These are phyloP conservation scores for Lipomyces sp. DNA, from an alignment of 805 yeast species.

Conservation along the genomic window DNA sequence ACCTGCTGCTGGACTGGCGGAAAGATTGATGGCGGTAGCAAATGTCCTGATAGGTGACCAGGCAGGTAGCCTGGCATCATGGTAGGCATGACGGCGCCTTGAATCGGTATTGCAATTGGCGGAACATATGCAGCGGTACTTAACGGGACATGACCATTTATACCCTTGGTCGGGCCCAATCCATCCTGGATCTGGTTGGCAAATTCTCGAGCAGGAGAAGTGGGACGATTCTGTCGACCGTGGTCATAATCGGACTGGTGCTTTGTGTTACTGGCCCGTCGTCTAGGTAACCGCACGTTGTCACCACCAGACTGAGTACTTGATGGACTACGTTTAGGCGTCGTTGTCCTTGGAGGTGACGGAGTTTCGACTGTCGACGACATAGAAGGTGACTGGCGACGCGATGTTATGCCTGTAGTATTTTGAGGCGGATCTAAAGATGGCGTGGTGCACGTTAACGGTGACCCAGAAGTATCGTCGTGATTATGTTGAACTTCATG, in stretches of 20 bases:
- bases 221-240: neutral
- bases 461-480: neutral
- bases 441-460: neutral
- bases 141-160: neutral
- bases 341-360: neutral
- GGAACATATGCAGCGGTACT: neutral
- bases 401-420: neutral
- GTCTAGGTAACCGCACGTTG: neutral
- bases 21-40: neutral
- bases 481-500: neutral
- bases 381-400: neutral
- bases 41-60: neutral
- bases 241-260: neutral
- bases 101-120: neutral
- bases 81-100: neutral
- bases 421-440: neutral
- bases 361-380: neutral
- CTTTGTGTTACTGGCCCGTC: neutral
- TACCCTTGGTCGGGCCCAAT: neutral
- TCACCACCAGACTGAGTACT: neutral
- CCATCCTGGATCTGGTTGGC: neutral
- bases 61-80: neutral
- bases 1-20: neutral
- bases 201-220: neutral
- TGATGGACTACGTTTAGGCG: neutral